Evolutionary conservation across 306 rosid genomes (phyloP), one percentile per base, ranked within the genome.

Genomic region (Chamaecrista fasciculata): DNA sequence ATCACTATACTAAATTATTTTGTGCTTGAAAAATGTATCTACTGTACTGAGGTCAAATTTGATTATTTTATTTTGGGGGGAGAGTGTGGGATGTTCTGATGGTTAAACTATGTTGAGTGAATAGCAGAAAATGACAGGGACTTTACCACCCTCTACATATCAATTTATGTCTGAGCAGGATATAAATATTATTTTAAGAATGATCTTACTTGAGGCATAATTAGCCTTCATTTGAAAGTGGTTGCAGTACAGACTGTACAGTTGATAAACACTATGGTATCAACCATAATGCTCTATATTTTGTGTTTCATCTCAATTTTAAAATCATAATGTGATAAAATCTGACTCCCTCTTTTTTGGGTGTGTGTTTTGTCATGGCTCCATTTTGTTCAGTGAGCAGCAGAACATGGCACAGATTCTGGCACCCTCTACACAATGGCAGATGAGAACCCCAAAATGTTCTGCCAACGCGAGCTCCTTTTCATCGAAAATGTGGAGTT

Each of bases 401-500:
- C 67, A 62, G 83, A 80, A 83, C 70, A 95, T 95, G 99, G 99
- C 97, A 26, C 99, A 95, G 79, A 95, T 95, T 87, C 84, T 91
- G 91, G 99, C 99, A 33, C 97, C 99, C 31, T 80, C 92, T 10
- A 82, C 92, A 3, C 99, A 89, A 84, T 88, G 94, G 95, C 90
- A 83, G 78, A 83, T 77, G 88, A 74, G 91, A 63, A 62, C 87
- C 67, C 63, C 91, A 28, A 89, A 79, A 79, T 43, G 65, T 70
- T 69, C 86, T 25, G 62, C 73, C 11, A 37, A 57, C 79, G 87
- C 89, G 57, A 74, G 80, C 56, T 87, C 92, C 24, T 33, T 87
- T 67, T 70, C 89, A 25, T 70, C 91, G 40, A 95, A 87, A 77
- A 76, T 81, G 89, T 89, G 91, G 97, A 68, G 84, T 74, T 91